These are phyloP conservation scores for Tulasnella sp. DNA, from an alignment of 768 basidiomycete genomes.

Conservation along the genomic window DNA sequence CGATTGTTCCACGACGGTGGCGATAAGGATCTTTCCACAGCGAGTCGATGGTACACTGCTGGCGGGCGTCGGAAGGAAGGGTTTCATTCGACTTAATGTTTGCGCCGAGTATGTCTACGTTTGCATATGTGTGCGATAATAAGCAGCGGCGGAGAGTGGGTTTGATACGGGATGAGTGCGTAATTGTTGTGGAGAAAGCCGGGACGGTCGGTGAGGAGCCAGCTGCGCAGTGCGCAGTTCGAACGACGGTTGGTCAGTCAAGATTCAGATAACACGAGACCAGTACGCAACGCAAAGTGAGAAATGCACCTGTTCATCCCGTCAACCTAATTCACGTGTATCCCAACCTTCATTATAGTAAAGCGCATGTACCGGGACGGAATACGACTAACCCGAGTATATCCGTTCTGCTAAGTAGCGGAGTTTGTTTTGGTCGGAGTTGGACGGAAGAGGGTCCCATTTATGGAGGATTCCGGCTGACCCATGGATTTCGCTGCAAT, in stretches of 20 bases:
- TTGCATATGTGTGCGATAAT: too few species aligned
- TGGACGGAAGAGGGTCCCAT: too few species aligned
- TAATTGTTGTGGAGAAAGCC: too few species aligned
- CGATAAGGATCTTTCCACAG: conserved; percentile 28
- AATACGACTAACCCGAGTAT: conserved; percentile 75
- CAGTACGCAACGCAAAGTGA: too few species aligned
- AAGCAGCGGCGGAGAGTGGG: too few species aligned
- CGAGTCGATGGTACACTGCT: too few species aligned
- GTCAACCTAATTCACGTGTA: conserved; percentile 58
- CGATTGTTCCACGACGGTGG: conserved; percentile 51
- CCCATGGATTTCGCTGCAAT: too few species aligned
- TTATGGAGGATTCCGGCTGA: too few species aligned
- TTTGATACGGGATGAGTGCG: too few species aligned
- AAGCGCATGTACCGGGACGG: conserved; percentile 73
- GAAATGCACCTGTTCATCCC: conserved; percentile 54
- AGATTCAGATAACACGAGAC: conserved; percentile 41
- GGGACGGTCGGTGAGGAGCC: background rate
- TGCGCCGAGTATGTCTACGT: conserved; percentile 41
- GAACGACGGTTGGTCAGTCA: conserved; percentile 38
- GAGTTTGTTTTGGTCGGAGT: too few species aligned
- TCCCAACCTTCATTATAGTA: conserved; percentile 79
- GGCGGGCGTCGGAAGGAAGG: conserved; percentile 35
- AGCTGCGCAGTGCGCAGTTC: too few species aligned
- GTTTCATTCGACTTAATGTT: conserved; percentile 41
- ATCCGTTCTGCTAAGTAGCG: conserved; percentile 91